Evolutionary conservation across 192 early-diverging fungal genomes (phyloP).

Genomic region (Geranomyces michiganensis): DNA sequence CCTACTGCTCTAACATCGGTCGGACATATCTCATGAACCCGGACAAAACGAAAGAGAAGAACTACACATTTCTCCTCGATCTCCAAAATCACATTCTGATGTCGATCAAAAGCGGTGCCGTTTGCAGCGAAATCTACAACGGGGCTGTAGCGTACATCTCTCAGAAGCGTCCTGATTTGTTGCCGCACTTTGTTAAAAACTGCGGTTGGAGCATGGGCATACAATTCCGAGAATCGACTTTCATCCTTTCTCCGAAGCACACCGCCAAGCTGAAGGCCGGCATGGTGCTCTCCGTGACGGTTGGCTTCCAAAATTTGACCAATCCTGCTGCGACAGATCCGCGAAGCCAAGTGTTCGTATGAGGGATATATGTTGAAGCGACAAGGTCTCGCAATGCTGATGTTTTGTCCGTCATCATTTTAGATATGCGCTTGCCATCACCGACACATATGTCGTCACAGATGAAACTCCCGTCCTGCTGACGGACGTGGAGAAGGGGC

Average conservation of each 20-base stretch:
- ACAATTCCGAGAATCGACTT: constrained; percentile 87
- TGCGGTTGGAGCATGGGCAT: constrained; percentile 92
- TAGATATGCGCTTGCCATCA: constrained; percentile 79
- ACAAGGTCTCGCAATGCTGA: not conserved
- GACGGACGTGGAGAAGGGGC: constrained; percentile 64
- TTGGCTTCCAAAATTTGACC: constrained; percentile 85
- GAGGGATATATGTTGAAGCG: not conserved
- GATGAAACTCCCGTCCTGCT: constrained; percentile 59
- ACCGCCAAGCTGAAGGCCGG: constrained; percentile 65
- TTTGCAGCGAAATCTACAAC: constrained; percentile 78
- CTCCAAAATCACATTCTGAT: constrained; percentile 78
- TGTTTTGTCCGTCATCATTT: too few relatives aligned
- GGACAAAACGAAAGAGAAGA: constrained; percentile 84
- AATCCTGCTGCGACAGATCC: constrained; percentile 75
- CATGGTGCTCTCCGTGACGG: constrained; percentile 82
- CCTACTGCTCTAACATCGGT: constrained; percentile 92
- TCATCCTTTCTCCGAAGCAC: constrained; percentile 76
- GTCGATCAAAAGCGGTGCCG: constrained; percentile 70
- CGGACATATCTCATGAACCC: constrained; percentile 94
- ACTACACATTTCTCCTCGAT: constrained; percentile 89
- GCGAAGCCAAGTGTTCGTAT: constrained; percentile 60
- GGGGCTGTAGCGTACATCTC: constrained; percentile 71
- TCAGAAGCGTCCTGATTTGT: constrained; percentile 82
- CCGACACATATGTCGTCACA: constrained; percentile 76
- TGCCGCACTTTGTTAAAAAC: constrained; percentile 82